phyloP scores from a whole-genome alignment of 2,329 filamentous ascomycete genomes.

The Penicillium glabrum region DNA sequence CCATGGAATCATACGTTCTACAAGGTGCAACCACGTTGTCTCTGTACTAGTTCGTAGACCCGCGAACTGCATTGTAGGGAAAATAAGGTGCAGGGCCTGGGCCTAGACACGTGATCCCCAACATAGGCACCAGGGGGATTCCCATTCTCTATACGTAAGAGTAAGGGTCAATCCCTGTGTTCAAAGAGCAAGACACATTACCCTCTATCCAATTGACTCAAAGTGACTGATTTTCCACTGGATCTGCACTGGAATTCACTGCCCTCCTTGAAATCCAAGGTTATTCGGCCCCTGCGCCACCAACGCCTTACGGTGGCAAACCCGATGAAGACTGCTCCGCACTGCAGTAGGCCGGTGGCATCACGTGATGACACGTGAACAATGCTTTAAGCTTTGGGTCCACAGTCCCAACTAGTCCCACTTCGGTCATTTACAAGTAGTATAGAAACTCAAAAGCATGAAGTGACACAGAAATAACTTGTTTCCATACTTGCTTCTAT shows the following conservation, averaged over 20 bases:
- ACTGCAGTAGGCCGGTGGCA: neutral
- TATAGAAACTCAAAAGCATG: no score
- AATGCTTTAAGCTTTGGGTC: neutral
- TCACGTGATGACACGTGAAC: neutral
- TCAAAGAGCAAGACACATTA: neutral
- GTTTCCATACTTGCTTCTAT: no score
- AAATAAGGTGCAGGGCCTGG: slow-evolving; percentile 1
- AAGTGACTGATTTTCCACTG: neutral
- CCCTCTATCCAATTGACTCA: neutral
- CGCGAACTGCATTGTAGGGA: neutral
- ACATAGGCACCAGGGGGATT: neutral
- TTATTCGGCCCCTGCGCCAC: neutral
- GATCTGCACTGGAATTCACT: neutral
- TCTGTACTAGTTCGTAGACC: neutral
- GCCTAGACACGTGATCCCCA: neutral
- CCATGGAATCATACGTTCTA: neutral
- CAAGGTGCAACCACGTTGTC: neutral
- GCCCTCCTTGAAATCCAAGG: neutral
- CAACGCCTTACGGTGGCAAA: slow-evolving; percentile 2
- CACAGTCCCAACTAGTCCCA: neutral
- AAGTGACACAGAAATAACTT: no score
- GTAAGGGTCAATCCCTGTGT: neutral
- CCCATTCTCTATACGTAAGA: neutral
- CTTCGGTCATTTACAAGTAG: neutral
- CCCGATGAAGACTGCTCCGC: neutral